These are phyloP conservation scores for Boletellus ananas DNA, from an alignment of 768 basidiomycete genomes.

Conservation along the genomic window DNA sequence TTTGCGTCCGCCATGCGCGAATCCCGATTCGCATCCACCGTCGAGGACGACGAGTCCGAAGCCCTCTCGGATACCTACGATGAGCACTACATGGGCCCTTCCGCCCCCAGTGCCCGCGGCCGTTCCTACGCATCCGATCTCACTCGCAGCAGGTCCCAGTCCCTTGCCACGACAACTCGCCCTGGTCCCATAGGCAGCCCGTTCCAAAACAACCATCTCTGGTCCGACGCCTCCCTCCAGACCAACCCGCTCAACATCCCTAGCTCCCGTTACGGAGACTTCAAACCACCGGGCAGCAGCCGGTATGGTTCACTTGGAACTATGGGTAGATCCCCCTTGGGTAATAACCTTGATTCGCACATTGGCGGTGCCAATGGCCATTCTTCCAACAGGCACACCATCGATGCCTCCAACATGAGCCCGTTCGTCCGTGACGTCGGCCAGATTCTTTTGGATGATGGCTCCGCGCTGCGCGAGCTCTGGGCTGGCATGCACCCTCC, in stretches of 20 bases:
- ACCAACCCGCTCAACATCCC: constrained; percentile 59
- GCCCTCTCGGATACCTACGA: constrained; percentile 60
- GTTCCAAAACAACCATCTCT: constrained; percentile 38
- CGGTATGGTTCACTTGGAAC: constrained; percentile 63
- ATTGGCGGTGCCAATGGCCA: constrained; percentile 46
- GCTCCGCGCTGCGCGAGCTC: constrained; percentile 65
- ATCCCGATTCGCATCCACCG: constrained; percentile 66
- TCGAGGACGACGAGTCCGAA: constrained; percentile 80
- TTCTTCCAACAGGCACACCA: constrained; percentile 40
- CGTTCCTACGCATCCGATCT: constrained; percentile 60
- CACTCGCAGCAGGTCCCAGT: constrained; percentile 74
- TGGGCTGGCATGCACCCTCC: constrained; percentile 71
- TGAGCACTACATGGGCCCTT: constrained; percentile 46
- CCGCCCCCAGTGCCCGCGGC: constrained; percentile 43
- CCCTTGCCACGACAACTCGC: constrained; percentile 57
- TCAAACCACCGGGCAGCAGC: constrained; percentile 57
- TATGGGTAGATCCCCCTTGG: constrained; percentile 52
- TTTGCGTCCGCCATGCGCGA: constrained; percentile 68
- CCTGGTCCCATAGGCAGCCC: constrained; percentile 53
- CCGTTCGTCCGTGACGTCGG: constrained; percentile 84
- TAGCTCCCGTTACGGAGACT: constrained; percentile 51
- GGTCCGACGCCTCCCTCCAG: constrained; percentile 53
- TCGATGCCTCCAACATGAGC: constrained; percentile 72
- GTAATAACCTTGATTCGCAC: constrained; percentile 48
- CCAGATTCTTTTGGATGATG: constrained; percentile 72